Evolutionary conservation across 2,329 filamentous ascomycete genomes (phyloP), one percentile per base, ranked within the genome.

Genomic region (Hymenoscyphus albidus): DNA sequence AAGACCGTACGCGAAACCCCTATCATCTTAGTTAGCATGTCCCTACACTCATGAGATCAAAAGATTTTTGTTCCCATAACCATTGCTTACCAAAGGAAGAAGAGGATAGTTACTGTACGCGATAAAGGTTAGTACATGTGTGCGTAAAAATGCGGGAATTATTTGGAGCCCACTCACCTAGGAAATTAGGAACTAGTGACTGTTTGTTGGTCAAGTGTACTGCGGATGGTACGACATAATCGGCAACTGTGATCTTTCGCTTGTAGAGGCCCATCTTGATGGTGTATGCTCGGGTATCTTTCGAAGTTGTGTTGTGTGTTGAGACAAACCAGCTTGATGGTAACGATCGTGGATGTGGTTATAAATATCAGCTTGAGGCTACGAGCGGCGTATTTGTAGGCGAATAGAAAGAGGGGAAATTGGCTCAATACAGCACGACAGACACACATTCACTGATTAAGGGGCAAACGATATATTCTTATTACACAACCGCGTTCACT

Each of bases 11-110:
- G 79, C 78, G 62, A 81, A 80, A 0, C 77, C 82, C 65, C 62
- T 66, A 51, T 16, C 2, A 51, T 51, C n/a, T 9, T 12, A 51
- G 12, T 51, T 10, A 51, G 18, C 18, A 51, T 27, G 18, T 51
- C 22, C n/a, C 44, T 18, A n/a, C 44, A 51, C 18, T 3, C 22
- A 51, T 51, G 4, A 10, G 12, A 4, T 51, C 35, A 35, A 35
- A n/a, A 12, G 9, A 16, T 9, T 54, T 3, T 2, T 27, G 27
- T 27, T 27, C 27, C 12, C 10, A 31, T 58, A 14, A 22, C 6
- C n/a, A 22, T 40, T 13, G n/a, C 57, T 58, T 64, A 67, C 83
- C 83, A 85, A 62, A 85, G 74, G 70, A 82, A 82, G 73, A 82
- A 82, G 14, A 83, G 73, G 31, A 80, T 76, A 0, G 81, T 83